phyloP scores from a whole-genome alignment of 2,329 filamentous ascomycete species.

The Penicillium sp. region DNA sequence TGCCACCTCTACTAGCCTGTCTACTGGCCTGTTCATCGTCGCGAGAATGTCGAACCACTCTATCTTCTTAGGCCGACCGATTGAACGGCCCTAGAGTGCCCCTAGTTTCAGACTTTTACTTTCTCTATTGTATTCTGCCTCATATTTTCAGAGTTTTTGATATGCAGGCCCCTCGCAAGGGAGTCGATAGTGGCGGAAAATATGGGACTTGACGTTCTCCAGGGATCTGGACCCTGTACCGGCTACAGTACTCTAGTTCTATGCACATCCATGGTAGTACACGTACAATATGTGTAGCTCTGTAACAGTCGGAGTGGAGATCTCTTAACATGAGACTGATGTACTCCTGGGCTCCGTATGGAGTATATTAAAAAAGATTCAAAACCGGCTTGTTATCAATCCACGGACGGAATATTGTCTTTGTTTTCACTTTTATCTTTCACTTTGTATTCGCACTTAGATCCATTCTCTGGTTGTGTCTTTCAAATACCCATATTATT shows the following conservation, averaged over 20 bases:
- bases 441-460: too few species aligned
- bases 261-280: not conserved
- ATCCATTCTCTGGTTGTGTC: not conserved
- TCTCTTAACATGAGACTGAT: not conserved
- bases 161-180: slow-evolving; percentile 4
- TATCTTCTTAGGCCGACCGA: not conserved
- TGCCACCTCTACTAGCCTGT: not conserved
- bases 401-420: not conserved
- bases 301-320: not conserved
- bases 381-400: not conserved
- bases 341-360: too few species aligned
- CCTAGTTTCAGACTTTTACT: slow-evolving; percentile 6
- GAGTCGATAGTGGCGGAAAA: not conserved
- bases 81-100: not conserved
- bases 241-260: not conserved
- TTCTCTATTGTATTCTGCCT: not conserved
- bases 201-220: not conserved
- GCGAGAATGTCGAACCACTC: slow-evolving; percentile 1
- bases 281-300: not conserved
- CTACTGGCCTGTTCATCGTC: not conserved
- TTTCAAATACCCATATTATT: not conserved
- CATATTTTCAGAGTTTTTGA: slow-evolving; percentile 1
- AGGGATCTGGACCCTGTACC: not conserved
- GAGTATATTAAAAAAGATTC: not conserved
- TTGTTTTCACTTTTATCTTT: not conserved